Percentiles rank a stretch among this genome's conserved stretches.
phyloP scores from a whole-genome alignment of 768 basidiomycete genomes.

The Leccinum incarnatum region DNA sequence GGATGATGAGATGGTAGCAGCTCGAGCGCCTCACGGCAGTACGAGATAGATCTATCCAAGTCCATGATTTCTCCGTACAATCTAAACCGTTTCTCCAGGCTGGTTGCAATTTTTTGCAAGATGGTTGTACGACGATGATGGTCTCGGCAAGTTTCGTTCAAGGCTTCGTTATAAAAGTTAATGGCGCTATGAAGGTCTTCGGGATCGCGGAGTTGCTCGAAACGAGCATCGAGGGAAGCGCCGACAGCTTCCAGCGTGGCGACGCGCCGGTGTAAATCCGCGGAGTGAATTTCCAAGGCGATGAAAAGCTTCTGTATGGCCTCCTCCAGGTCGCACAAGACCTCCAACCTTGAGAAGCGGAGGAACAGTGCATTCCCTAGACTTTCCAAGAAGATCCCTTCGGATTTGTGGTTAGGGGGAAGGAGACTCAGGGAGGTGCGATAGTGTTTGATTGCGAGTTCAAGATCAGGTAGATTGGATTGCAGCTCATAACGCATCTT shows the following conservation, averaged over 20 bases:
- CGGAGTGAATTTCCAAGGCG: conserved; percentile 20
- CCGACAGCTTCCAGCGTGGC: conserved; percentile 23
- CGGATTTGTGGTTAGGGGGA: conserved; percentile 13
- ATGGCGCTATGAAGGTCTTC: conserved; percentile 27
- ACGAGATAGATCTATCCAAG: conserved; percentile 29
- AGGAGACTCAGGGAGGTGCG: conserved; percentile 19
- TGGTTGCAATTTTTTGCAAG: conserved; percentile 16
- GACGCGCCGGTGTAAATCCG: conserved; percentile 12
- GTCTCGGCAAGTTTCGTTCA: conserved; percentile 15
- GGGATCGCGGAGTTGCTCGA: conserved; percentile 19
- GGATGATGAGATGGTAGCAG: conserved; percentile 13
- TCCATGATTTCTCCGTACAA: conserved; percentile 18
- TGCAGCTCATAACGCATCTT: conserved; percentile 25
- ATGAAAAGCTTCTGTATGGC: conserved; percentile 26
- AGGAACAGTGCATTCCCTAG: conserved; percentile 27
- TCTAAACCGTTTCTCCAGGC: conserved; percentile 16
- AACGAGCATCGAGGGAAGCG: conserved; percentile 25
- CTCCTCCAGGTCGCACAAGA: conserved; percentile 20
- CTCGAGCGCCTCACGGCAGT: conserved; percentile 23
- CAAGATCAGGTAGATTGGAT: conserved; percentile 23
- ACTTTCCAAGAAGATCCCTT: conserved; percentile 15
- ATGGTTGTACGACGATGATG: conserved; percentile 15
- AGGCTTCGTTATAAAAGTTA: conserved; percentile 26
- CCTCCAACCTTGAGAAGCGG: conserved; percentile 19
- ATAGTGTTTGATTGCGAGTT: conserved; percentile 27